Percentiles rank a stretch among this genome's conserved stretches.
Evolutionary conservation across 2,329 filamentous ascomycete species (phyloP).

Genomic region (Boeremia lycopersici): DNA sequence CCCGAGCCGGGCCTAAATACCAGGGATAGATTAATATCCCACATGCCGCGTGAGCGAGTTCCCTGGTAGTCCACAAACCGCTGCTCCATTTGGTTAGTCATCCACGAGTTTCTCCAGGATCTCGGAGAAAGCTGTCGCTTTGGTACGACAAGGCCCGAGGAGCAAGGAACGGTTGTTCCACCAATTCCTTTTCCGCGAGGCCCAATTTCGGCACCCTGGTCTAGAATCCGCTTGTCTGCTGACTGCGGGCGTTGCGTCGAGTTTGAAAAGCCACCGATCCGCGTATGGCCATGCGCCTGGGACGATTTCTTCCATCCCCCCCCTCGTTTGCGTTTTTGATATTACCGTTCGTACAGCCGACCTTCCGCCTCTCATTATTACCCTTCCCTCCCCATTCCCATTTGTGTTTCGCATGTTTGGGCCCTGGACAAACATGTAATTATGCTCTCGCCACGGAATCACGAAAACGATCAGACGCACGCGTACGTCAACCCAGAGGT

Average conservation of each 20-base stretch:
- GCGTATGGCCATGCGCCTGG: constrained; percentile 18
- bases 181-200: constrained; percentile 29
- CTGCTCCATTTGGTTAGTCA: constrained; percentile 20
- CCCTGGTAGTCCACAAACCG: constrained; percentile 14
- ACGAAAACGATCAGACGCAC: constrained; percentile 22
- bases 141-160: constrained; percentile 23
- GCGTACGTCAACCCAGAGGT: constrained; percentile 45
- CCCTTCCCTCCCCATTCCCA: constrained; percentile 16
- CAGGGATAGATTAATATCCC: constrained; percentile 10
- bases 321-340: constrained; percentile 17
- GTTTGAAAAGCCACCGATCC: constrained; percentile 26
- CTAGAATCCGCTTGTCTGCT: constrained; percentile 24
- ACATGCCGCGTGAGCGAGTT: constrained; percentile 17
- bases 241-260: constrained; percentile 21
- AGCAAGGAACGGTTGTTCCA: constrained; percentile 31
- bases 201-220: constrained; percentile 25
- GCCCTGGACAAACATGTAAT: constrained; percentile 24
- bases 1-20: constrained; percentile 1
- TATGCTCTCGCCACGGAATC: constrained; percentile 32
- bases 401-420: constrained; percentile 15
- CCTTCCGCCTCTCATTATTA: constrained; percentile 11
- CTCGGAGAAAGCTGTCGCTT: constrained; percentile 19
- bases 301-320: constrained; percentile 18
- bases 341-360: constrained; percentile 11
- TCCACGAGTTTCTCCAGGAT: constrained; percentile 32